A percentile compares a stretch with the other conserved stretches of the same genome.
These are phyloP conservation scores for Fraxinus angustifolia DNA, from an alignment of 305 asterid genomes.

Conservation along the genomic window DNA sequence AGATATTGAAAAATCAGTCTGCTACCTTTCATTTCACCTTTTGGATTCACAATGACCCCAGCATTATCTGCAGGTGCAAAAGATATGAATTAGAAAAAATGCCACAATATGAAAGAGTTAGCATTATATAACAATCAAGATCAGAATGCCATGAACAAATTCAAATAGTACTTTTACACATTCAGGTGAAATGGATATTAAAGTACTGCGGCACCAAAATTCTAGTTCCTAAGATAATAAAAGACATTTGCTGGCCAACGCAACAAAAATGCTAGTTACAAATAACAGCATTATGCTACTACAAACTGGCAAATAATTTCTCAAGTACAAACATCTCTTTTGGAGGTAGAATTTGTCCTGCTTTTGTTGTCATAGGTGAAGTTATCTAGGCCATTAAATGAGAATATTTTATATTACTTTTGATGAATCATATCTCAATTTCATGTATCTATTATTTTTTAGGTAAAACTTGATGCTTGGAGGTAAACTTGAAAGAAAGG, in stretches of 20 bases:
- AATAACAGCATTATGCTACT: not conserved
- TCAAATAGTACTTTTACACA: not conserved
- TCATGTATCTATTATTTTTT: not conserved
- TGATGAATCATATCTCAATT: not conserved
- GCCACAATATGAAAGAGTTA: not conserved
- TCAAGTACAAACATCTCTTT: not conserved
- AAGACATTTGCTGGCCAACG: not conserved
- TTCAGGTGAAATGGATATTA: not conserved
- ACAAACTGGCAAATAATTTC: not conserved
- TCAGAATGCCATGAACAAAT: not conserved
- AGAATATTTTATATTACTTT: no score
- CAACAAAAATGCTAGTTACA: not conserved
- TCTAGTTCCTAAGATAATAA: not conserved
- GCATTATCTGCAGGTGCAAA: slow-evolving; percentile 34
- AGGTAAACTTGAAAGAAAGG: not conserved
- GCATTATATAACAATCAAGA: not conserved
- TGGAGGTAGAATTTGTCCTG: not conserved
- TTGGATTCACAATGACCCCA: slow-evolving; percentile 44
- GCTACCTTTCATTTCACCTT: slow-evolving; percentile 45
- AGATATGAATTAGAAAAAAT: not conserved
- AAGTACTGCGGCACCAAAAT: not conserved
- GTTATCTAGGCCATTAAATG: not conserved
- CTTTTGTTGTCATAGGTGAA: not conserved
- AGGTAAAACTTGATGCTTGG: not conserved
- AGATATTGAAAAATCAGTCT: not conserved